These are phyloP conservation scores for Mortierella sp. DNA, from an alignment of 371 early-diverging fungal species.

Conservation along the genomic window DNA sequence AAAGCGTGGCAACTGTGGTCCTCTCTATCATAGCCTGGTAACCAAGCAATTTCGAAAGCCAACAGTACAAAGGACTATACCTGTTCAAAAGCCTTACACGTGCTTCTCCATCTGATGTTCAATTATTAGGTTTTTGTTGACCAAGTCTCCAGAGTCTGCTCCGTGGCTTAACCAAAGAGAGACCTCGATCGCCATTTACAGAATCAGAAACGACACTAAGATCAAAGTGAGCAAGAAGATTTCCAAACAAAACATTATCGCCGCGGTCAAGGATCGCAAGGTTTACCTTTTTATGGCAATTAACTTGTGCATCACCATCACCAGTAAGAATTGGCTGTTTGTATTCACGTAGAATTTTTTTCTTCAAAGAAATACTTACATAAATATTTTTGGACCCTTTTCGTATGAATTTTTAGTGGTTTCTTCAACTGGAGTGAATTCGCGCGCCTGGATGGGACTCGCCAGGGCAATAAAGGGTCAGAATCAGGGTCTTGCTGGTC, in stretches of 20 bases:
- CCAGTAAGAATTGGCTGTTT: constrained; percentile 3
- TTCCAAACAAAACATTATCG: constrained; percentile 23
- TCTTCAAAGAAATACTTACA: no score
- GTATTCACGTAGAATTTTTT: no score
- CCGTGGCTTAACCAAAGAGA: constrained; percentile 45
- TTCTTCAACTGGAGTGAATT: constrained; percentile 20
- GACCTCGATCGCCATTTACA: constrained; percentile 41
- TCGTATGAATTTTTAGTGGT: constrained; percentile 10
- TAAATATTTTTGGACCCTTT: not conserved
- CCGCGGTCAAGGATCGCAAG: constrained; percentile 32
- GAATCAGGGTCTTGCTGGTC: not conserved
- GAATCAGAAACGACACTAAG: constrained; percentile 50
- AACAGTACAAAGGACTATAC: no score
- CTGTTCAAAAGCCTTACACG: no score
- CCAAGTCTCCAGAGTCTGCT: constrained; percentile 40
- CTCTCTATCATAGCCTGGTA: constrained; percentile 29
- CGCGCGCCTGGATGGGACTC: constrained; percentile 42
- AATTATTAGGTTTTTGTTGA: constrained; percentile 19
- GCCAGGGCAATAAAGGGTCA: constrained; percentile 8
- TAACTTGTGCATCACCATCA: constrained; percentile 18
- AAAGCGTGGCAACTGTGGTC: constrained; percentile 19
- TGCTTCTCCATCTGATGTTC: not conserved
- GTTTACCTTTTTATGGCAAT: constrained; percentile 42
- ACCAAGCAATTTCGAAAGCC: not conserved
- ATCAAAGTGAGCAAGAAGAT: constrained; percentile 38